Conservation (phyloP, 2,329 filamentous ascomycete genomes). For the Cladobotryum mycophilum region DNA sequence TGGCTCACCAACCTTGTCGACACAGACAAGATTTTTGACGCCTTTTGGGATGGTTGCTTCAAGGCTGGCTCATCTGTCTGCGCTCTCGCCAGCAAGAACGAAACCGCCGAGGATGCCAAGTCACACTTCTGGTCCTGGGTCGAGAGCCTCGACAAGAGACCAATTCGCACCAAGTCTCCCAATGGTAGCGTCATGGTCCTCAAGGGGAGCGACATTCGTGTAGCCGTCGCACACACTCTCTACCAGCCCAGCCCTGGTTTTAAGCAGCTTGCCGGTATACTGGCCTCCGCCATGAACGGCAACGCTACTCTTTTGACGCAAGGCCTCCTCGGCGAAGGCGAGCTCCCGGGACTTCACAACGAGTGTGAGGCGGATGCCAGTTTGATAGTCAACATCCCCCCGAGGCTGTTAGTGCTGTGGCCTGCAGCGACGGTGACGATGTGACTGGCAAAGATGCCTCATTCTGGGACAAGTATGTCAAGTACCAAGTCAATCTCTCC, state of each 20-base stretch:
- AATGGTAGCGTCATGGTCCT: constrained; percentile 20
- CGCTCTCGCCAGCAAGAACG: constrained; percentile 22
- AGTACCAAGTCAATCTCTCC: constrained; percentile 19
- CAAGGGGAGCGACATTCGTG: constrained; percentile 24
- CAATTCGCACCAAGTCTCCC: constrained; percentile 15
- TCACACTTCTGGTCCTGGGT: constrained; percentile 26
- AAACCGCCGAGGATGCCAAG: constrained; percentile 18
- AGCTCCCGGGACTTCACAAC: constrained; percentile 14
- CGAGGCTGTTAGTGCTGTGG: constrained; percentile 10
- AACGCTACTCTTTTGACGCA: constrained; percentile 7
- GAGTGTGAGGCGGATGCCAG: neutral
- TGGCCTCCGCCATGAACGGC: constrained; percentile 15
- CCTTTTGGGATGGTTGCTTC: constrained; percentile 32
- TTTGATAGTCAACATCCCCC: no score
- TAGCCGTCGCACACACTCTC: constrained; percentile 21
- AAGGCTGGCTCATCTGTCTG: constrained; percentile 19
- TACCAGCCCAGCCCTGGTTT: constrained; percentile 22
- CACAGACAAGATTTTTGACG: constrained; percentile 26
- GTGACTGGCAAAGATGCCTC: constrained; percentile 12
- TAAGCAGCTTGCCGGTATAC: constrained; percentile 3
- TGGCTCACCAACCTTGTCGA: constrained; percentile 32
- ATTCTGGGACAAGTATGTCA: constrained; percentile 22
- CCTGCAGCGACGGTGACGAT: constrained; percentile 29
- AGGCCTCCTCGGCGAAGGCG: neutral
- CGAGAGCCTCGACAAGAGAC: constrained; percentile 19